Percentiles rank a stretch among this genome's conserved stretches.
phyloP scores from a whole-genome alignment of 257 asterid species.

The Hygrophila difformis region DNA sequence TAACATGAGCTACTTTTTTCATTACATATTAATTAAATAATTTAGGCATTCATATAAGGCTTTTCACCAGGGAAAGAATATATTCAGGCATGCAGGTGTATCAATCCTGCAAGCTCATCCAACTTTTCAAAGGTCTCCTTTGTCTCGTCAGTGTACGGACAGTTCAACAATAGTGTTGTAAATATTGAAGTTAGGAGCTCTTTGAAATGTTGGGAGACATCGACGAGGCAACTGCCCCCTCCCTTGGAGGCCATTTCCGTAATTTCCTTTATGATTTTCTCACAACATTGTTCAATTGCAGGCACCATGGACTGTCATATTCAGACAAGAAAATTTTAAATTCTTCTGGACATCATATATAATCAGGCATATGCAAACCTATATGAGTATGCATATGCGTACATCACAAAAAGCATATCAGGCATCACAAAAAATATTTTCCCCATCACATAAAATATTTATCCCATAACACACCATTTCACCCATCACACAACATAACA shows the following conservation, averaged over 20 bases:
- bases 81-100: background rate
- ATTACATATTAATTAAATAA: no score
- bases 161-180: constrained; percentile 1
- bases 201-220: background rate
- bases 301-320: constrained; percentile 1
- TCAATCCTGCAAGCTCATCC: background rate
- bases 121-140: background rate
- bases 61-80: constrained; percentile 8
- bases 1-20: no score
- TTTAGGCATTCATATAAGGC: background rate
- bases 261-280: constrained; percentile 2
- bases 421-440: no score
- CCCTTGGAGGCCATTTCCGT: background rate
- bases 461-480: no score
- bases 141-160: background rate
- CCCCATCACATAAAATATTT: no score
- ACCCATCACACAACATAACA: no score
- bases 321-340: no score
- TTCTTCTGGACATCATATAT: no score
- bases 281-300: background rate
- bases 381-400: no score
- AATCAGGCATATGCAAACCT: no score
- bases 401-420: no score
- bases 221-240: background rate
- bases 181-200: background rate